Evolutionary conservation across 75 land plant genomes (phyloP), one percentile per base, ranked within the genome.

Genomic region (Selaginella moellendorffii): DNA sequence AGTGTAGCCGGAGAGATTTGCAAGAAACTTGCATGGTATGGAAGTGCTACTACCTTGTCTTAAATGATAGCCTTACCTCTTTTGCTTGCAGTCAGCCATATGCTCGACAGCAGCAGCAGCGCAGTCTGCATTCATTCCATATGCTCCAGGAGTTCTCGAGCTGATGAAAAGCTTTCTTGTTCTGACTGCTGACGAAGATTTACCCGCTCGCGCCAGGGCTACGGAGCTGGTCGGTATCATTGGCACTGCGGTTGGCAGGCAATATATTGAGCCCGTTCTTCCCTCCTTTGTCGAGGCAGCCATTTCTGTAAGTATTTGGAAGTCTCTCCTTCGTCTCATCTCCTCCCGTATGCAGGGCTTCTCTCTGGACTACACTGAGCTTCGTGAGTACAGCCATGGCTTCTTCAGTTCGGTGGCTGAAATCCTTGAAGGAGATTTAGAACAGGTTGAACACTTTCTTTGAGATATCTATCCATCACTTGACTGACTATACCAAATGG

Each of bases 21-120:
- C 97, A 91, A 63, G 97, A 91, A 63, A 91, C 95, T n/a, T 91
- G 95, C 88, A 87, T 91, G 92, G 97, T 91, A 72, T 51, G 18
- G 18, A 23, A 17, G 21, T 36, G 54, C 2, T 10, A n/a, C n/a
- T n/a, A n/a, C n/a, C n/a, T n/a, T n/a, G n/a, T n/a, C n/a, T n/a
- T n/a, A n/a, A n/a, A n/a, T n/a, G n/a, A n/a, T n/a, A n/a, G n/a
- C n/a, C n/a, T n/a, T n/a, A n/a, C n/a, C n/a, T n/a, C 46, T 36
- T 36, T 61, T 63, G 46, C 18, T 63, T 82, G 30, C 77, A 92
- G 97, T 92, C 97, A 71, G 97, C 97, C 53, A 92, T 92, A 64
- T 88, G 97, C 51, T 88, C 97, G 42, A 82, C 91, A 53, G 97
- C 97, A 24, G 70, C 90, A 61, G 97, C 97, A 56, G 84, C 97